Percentiles rank a stretch among this genome's conserved stretches.
These are phyloP conservation scores for Hypericum androsaemum DNA, from an alignment of 345 rosid species.

Conservation along the genomic window DNA sequence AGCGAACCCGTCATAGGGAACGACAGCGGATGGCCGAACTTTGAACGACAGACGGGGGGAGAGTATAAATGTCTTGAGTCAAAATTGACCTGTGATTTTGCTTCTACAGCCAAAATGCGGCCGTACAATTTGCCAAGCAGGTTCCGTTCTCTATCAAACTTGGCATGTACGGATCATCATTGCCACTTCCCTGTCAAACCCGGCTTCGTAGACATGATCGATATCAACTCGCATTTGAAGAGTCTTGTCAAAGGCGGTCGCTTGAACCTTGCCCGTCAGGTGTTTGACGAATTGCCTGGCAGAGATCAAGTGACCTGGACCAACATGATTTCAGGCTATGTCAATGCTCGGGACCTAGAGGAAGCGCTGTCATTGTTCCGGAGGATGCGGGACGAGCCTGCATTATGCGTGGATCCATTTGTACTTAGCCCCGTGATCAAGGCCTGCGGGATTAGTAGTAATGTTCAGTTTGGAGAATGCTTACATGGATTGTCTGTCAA, in stretches of 20 bases:
- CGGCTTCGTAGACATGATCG: constrained; percentile 14
- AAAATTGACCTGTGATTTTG: no score
- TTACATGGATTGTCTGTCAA: constrained; percentile 59
- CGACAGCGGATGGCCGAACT: no score
- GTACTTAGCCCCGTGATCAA: constrained; percentile 62
- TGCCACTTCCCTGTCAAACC: background rate
- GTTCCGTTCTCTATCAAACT: no score
- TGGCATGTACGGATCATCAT: no score
- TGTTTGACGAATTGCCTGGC: constrained; percentile 62
- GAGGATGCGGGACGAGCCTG: constrained; percentile 47
- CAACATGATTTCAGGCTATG: constrained; percentile 56
- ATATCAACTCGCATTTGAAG: constrained; percentile 37
- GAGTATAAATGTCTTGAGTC: no score
- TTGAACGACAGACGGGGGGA: no score
- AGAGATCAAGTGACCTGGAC: constrained; percentile 80
- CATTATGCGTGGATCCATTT: constrained; percentile 46
- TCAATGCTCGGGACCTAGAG: constrained; percentile 26
- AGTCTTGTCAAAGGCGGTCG: constrained; percentile 24
- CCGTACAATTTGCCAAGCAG: no score
- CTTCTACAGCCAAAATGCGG: no score
- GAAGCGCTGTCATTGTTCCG: constrained; percentile 65
- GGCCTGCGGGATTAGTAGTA: constrained; percentile 47
- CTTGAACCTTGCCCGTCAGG: constrained; percentile 42
- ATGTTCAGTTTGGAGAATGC: constrained; percentile 43
- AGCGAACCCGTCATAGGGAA: no score